Conservation (phyloP, 306 rosid genomes). For the Malus orientalis region DNA sequence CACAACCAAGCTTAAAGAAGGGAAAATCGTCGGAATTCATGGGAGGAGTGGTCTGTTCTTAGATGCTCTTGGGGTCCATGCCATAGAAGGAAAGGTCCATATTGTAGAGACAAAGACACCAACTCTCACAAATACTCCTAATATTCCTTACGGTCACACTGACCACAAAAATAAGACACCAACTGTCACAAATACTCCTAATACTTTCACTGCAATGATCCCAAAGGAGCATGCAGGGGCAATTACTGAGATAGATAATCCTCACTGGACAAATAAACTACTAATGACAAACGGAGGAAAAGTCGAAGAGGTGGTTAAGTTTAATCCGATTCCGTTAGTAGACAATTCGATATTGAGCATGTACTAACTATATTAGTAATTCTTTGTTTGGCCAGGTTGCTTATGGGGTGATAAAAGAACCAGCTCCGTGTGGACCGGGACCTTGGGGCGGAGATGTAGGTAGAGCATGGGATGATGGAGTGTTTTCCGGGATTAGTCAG, state of each 20-base stretch:
- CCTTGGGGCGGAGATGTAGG: conserved; percentile 99
- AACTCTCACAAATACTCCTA: neutral
- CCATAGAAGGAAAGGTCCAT: conserved; percentile 54
- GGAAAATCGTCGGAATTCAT: conserved; percentile 75
- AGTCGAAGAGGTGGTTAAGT: conserved; percentile 44
- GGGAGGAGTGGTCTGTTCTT: conserved; percentile 80
- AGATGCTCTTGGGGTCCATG: conserved; percentile 78
- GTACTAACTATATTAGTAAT: neutral
- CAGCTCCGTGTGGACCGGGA: conserved; percentile 87
- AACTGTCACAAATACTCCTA: neutral
- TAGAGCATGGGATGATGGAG: conserved; percentile 91
- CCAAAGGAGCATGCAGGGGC: conserved; percentile 22
- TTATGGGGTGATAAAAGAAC: conserved; percentile 66
- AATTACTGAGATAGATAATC: conserved; percentile 29
- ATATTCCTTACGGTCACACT: neutral
- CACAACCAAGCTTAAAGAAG: conserved; percentile 58
- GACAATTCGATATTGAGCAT: neutral
- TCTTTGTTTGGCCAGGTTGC: conserved; percentile 27
- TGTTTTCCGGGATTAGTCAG: conserved; percentile 71
- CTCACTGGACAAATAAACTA: conserved; percentile 45
- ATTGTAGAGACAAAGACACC: neutral
- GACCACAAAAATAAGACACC: neutral
- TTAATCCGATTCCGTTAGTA: neutral
- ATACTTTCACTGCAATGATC: conserved; percentile 4
- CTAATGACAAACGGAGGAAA: conserved; percentile 39